Percentiles rank a stretch among this genome's conserved stretches.
Evolutionary conservation across 495 filamentous ascomycete species (phyloP).

Genomic region (Bryoglossum gracile): DNA sequence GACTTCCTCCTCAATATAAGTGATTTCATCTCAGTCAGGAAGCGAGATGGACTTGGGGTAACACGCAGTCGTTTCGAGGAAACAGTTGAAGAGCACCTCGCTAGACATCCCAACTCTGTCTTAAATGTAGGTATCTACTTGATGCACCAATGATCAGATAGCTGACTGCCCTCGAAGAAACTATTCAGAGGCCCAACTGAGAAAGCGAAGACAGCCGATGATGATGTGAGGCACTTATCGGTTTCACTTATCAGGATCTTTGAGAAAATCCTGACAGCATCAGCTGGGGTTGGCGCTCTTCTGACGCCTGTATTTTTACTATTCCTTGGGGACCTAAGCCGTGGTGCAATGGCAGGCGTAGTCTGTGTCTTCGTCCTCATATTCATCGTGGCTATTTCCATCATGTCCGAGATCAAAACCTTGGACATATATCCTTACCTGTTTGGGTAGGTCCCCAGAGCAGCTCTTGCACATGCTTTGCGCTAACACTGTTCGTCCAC

Average conservation of each 20-base stretch:
- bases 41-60: neutral
- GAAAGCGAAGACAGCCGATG: neutral
- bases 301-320: neutral
- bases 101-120: neutral
- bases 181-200: neutral
- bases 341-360: neutral
- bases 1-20: neutral
- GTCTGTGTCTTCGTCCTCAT: neutral
- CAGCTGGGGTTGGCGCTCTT: neutral
- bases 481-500: neutral
- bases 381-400: neutral
- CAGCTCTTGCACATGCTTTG: too few species aligned
- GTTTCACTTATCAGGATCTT: neutral
- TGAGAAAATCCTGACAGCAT: neutral
- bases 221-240: neutral
- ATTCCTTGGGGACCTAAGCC: neutral
- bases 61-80: neutral
- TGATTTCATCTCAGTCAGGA: conserved; percentile 2
- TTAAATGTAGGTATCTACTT: neutral
- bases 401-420: neutral
- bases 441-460: neutral
- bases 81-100: neutral
- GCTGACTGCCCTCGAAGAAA: neutral
- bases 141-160: neutral
- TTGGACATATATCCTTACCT: neutral